These are phyloP conservation scores for Pleurotus tuber-regium DNA, from an alignment of 768 basidiomycete species.

Conservation along the genomic window DNA sequence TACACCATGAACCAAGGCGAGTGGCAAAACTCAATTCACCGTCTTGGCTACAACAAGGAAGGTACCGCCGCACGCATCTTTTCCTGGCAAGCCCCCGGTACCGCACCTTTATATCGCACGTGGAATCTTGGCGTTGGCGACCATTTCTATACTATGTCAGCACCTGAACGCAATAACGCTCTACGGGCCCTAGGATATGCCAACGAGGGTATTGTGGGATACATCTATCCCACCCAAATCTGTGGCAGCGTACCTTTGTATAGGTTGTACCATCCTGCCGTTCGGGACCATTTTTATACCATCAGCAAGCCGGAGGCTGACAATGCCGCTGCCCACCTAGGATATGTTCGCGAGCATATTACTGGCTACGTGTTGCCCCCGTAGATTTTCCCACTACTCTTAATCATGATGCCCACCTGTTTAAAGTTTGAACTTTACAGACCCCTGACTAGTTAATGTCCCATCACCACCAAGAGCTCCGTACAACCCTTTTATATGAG, in stretches of 20 bases:
- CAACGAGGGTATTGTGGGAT: slow-evolving; percentile 2
- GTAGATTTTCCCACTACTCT: too few relatives aligned
- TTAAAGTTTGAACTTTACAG: too few relatives aligned
- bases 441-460: too few relatives aligned
- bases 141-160: slow-evolving; percentile 10
- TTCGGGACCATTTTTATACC: slow-evolving; percentile 6
- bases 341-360: neutral
- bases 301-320: neutral
- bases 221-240: slow-evolving; percentile 6
- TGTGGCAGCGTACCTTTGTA: slow-evolving; percentile 6
- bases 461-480: too few relatives aligned
- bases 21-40: neutral
- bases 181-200: neutral
- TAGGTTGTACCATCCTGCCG: neutral
- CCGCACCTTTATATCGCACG: slow-evolving; percentile 14
- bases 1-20: slow-evolving; percentile 6
- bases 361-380: slow-evolving; percentile 4
- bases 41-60: slow-evolving; percentile 1
- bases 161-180: slow-evolving; percentile 7
- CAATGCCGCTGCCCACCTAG: neutral
- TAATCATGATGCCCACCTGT: too few relatives aligned
- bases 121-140: slow-evolving; percentile 9
- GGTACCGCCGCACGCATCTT: slow-evolving; percentile 10
- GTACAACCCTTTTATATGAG: too few relatives aligned
- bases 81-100: slow-evolving; percentile 6